phyloP scores from a whole-genome alignment of 345 rosid species.

The Ceriops decandra region DNA sequence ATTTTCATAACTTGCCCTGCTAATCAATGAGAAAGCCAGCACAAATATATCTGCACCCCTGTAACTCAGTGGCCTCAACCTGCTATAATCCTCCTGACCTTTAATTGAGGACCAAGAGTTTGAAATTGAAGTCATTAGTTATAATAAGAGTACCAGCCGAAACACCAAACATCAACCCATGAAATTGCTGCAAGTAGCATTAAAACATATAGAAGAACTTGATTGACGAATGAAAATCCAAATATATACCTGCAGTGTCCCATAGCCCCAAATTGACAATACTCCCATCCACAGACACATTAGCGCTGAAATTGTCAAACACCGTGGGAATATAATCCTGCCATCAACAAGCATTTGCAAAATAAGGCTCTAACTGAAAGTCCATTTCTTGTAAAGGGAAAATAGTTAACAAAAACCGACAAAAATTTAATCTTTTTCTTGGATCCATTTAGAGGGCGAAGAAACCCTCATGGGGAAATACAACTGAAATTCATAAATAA shows the following conservation, averaged over 20 bases:
- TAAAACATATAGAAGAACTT: background rate
- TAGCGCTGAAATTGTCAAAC: conserved; percentile 98
- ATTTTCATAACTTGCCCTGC: conserved; percentile 95
- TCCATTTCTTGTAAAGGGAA: background rate
- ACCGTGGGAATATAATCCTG: conserved; percentile 98
- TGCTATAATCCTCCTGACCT: conserved; percentile 99
- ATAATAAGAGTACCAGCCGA: conserved; percentile 9
- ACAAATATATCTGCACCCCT: conserved; percentile 95
- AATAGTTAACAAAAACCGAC: background rate
- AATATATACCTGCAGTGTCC: conserved; percentile 88
- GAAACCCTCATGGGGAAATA: conserved; percentile 16
- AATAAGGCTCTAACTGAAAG: background rate
- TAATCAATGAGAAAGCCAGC: conserved; percentile 85
- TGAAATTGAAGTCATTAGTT: conserved; percentile 2
- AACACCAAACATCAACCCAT: conserved; percentile 1
- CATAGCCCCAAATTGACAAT: conserved; percentile 95
- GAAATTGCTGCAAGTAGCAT: conserved; percentile 5
- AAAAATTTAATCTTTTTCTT: background rate
- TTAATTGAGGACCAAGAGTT: conserved; percentile 5
- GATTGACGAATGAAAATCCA: background rate
- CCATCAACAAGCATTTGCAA: conserved; percentile 11
- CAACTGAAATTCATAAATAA: background rate
- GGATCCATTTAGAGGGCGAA: background rate
- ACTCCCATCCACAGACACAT: conserved; percentile 87
- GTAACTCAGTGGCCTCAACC: conserved; percentile 95